Conservation (phyloP, 768 basidiomycete species). For the Saitozyma podzolica region DNA sequence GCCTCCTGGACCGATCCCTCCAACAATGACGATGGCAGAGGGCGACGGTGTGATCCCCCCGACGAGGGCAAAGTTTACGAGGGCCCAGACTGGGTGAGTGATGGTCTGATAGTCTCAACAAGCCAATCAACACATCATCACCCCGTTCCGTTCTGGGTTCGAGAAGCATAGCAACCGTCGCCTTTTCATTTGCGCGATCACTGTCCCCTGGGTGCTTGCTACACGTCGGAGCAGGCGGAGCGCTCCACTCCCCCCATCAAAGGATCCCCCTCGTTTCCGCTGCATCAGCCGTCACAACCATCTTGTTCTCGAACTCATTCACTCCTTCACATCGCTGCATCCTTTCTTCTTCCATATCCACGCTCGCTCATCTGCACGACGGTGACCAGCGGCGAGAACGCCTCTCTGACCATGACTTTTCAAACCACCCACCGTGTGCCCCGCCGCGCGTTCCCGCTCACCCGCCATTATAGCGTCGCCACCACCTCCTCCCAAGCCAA, state of each 20-base stretch:
- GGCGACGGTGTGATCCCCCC: constrained; percentile 13
- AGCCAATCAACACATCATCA: neutral
- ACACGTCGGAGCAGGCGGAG: neutral
- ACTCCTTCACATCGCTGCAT: too few relatives aligned
- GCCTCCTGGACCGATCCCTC: neutral
- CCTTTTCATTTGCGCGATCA: neutral
- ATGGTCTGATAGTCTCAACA: neutral
- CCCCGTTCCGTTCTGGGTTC: neutral
- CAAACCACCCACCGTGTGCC: constrained; percentile 14
- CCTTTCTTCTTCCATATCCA: neutral
- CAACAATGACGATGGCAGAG: constrained; percentile 6
- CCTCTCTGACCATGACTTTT: constrained; percentile 11
- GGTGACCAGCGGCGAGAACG: too few relatives aligned
- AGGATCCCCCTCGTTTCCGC: neutral
- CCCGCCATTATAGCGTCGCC: constrained; percentile 23
- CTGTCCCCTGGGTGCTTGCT: neutral
- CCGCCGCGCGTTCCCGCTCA: constrained; percentile 3
- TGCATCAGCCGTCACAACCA: too few relatives aligned
- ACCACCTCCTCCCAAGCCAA: constrained; percentile 29
- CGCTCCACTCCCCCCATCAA: neutral
- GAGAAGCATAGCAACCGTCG: neutral
- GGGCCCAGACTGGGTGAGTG: constrained; percentile 27
- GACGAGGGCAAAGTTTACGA: constrained; percentile 20
- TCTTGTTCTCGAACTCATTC: too few relatives aligned
- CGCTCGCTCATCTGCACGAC: neutral